Evolutionary conservation across 352 stramenopile species (phyloP).

Genomic region (Phytophthora ohioensis): DNA sequence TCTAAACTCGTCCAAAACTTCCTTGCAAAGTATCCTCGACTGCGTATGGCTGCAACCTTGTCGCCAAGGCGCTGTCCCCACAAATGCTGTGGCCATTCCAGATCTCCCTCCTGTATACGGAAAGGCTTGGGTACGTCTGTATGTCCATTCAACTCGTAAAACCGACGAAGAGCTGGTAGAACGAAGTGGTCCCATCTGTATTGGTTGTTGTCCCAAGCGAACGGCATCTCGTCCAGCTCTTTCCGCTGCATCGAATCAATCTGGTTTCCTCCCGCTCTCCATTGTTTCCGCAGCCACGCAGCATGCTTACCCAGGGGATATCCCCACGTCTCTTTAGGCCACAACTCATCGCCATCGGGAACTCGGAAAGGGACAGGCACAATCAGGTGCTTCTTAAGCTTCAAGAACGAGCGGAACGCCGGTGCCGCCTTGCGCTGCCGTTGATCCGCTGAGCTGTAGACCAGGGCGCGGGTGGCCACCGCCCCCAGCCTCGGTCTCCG

Average conservation of each 20-base stretch:
- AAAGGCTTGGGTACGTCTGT: neutral
- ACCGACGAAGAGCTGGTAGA: constrained; percentile 41
- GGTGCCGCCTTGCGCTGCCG: constrained; percentile 2
- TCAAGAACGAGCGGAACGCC: constrained; percentile 1
- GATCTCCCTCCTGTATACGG: neutral
- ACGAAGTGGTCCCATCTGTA: constrained; percentile 37
- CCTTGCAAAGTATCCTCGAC: too few species aligned
- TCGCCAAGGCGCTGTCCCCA: neutral
- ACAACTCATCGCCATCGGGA: neutral
- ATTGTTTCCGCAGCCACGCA: constrained; percentile 1
- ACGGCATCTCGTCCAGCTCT: constrained; percentile 34
- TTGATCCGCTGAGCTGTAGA: too few species aligned
- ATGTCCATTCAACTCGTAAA: constrained; percentile 33
- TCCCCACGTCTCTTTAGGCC: neutral
- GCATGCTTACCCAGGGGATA: constrained; percentile 2
- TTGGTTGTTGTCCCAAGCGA: constrained; percentile 36
- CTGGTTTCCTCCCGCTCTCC: neutral
- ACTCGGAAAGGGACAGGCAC: constrained; percentile 8
- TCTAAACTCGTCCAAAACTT: too few species aligned
- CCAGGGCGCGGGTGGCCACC: too few species aligned
- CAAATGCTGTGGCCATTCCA: neutral
- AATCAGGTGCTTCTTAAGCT: constrained; percentile 7
- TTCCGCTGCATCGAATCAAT: constrained; percentile 20
- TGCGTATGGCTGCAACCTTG: neutral
- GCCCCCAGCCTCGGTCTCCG: too few species aligned